These are phyloP conservation scores for Ramaria rubella DNA, from an alignment of 768 basidiomycete species.

Conservation along the genomic window DNA sequence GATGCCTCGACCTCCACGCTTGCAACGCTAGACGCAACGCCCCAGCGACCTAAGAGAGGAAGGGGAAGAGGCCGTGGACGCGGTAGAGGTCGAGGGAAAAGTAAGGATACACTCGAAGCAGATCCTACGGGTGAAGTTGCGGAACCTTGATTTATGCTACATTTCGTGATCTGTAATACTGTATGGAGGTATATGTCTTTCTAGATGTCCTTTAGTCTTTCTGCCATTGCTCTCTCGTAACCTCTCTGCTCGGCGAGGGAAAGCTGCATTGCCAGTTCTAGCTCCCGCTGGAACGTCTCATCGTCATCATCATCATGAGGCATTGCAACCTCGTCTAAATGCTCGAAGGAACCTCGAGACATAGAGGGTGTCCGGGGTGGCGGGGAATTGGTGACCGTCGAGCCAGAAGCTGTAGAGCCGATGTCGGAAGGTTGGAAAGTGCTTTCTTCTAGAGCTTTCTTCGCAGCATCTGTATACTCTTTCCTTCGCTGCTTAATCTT, in stretches of 20 bases:
- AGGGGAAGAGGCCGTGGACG: slow-evolving; percentile 13
- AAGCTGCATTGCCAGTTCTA: slow-evolving; percentile 29
- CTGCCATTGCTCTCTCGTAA: not conserved
- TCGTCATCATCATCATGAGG: slow-evolving; percentile 14
- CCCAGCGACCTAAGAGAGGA: slow-evolving; percentile 26
- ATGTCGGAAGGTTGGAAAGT: not conserved
- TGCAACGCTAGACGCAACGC: slow-evolving; percentile 19
- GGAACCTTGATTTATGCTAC: not conserved
- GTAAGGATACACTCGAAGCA: not conserved
- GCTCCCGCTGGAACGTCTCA: slow-evolving; percentile 19
- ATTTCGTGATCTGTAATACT: not conserved
- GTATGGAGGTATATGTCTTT: not conserved
- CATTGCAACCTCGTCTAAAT: slow-evolving; percentile 7
- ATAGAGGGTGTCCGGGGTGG: not conserved
- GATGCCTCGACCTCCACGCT: slow-evolving; percentile 12
- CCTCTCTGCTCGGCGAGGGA: slow-evolving; percentile 30
- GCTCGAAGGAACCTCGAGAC: slow-evolving; percentile 3
- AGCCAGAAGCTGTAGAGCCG: not conserved
- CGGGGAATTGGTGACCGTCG: not conserved
- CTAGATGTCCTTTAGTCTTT: slow-evolving; percentile 4
- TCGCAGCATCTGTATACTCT: slow-evolving; percentile 28
- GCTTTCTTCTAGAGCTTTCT: slow-evolving; percentile 25
- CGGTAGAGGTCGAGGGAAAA: slow-evolving; percentile 4
- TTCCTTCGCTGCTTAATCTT: slow-evolving; percentile 29
- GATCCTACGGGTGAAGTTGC: not conserved